Evolutionary conservation across 441 rosid genomes (phyloP).

Genomic region (Lepidium campestre): DNA sequence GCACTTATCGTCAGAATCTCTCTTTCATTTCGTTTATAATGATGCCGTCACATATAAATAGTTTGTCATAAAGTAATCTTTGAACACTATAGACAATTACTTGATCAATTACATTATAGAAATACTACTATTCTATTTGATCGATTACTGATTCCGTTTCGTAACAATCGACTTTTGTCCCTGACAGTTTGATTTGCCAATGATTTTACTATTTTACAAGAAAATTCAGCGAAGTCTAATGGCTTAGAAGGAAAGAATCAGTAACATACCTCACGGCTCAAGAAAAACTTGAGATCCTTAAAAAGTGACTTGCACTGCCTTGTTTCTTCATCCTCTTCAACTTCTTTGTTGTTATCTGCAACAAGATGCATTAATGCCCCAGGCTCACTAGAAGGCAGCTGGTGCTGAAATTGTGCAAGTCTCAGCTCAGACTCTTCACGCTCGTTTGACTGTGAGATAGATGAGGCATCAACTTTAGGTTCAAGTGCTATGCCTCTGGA

Average conservation of each 20-base stretch:
- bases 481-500: slow-evolving; percentile 37
- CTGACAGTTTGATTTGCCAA: background rate
- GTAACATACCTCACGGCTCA: slow-evolving; percentile 80
- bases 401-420: slow-evolving; percentile 92
- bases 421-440: slow-evolving; percentile 69
- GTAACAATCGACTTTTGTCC: background rate
- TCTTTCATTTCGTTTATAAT: background rate
- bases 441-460: slow-evolving; percentile 35
- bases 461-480: slow-evolving; percentile 35
- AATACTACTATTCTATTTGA: background rate
- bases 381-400: slow-evolving; percentile 83
- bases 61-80: background rate
- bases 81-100: background rate
- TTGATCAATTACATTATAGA: background rate
- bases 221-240: background rate
- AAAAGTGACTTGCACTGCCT: slow-evolving; percentile 66
- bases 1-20: background rate
- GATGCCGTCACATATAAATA: background rate
- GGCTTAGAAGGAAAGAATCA: background rate
- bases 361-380: slow-evolving; percentile 88
- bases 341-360: slow-evolving; percentile 46
- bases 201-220: background rate
- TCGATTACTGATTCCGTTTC: background rate
- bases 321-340: slow-evolving; percentile 76
- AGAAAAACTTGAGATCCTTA: slow-evolving; percentile 62